Evolutionary conservation across 805 yeast species (phyloP), one percentile per base, ranked within the genome.

Genomic region (Debaryomyces maramus): DNA sequence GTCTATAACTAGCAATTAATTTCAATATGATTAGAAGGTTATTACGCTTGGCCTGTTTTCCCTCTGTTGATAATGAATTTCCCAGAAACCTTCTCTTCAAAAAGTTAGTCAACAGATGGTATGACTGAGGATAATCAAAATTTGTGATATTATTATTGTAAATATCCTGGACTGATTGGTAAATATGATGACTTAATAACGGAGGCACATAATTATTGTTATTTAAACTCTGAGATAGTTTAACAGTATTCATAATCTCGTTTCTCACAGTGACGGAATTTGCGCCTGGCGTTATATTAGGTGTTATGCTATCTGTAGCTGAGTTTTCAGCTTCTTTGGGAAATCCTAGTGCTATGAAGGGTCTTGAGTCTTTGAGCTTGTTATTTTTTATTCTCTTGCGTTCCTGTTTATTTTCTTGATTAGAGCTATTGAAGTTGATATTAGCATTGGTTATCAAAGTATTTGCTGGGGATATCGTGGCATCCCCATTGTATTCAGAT

Each of bases 1-100:
- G 91, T 39, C 91, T 67, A 53, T 82, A 83, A 51, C 78, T 67
- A 38, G 82, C 85, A 71, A 81, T 72, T 44, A 77, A 64, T 63
- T 79, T 77, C 14, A 80, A 73, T 31, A 81, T 76, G 35, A 60
- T 54, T 16, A 70, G 54, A 14, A 70, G 44, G 41, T 57, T 67
- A 24, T 55, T 48, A 18, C 73, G 47, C 38, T 68, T 67, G 6
- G 39, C 42, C 28, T 53, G 55, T 36, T 53, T 56, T 35, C 60
- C 65, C n/a, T 53, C 61, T 11, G 44, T 47, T 5, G 62, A 34
- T 48, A 67, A 21, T 58, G 64, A 65, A 55, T 69, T 47, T 41
- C 86, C 90, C 51, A 60, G 60, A 73, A 81, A 81, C 42, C 87
- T 53, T 35, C 56, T 56, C 47, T 75, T 77, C 44, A 81, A 61